Percentiles rank a stretch among this genome's conserved stretches.
Evolutionary conservation across 768 basidiomycete genomes (phyloP).

Genomic region (Pulveroboletus frians): DNA sequence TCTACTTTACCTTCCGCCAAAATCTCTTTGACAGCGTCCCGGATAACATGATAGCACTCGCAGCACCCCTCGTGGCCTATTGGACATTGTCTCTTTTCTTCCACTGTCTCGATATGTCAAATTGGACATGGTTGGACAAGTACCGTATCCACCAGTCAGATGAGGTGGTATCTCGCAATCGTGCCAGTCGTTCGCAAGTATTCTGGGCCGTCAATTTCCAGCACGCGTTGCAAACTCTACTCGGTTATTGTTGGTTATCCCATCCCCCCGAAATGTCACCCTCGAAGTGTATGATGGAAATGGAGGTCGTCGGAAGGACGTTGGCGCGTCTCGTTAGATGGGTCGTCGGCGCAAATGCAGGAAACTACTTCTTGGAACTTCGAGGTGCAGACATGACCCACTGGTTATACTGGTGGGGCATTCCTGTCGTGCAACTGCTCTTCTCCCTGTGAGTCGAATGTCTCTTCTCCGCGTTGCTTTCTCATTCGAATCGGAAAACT

Average conservation of each 20-base stretch:
- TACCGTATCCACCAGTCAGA: conserved; percentile 84
- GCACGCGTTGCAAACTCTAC: conserved; percentile 74
- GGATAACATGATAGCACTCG: conserved; percentile 67
- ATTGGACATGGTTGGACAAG: conserved; percentile 72
- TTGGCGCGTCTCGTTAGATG: conserved; percentile 37
- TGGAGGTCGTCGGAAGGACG: conserved; percentile 38
- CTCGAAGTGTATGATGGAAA: conserved; percentile 38
- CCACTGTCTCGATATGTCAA: conserved; percentile 72
- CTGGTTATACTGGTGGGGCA: conserved; percentile 89
- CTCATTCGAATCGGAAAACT: neutral
- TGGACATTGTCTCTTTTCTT: conserved; percentile 81
- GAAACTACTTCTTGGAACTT: conserved; percentile 31
- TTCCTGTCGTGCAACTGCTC: conserved; percentile 68
- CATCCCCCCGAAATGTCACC: conserved; percentile 31
- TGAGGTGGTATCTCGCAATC: conserved; percentile 73
- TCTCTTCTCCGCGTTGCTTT: neutral
- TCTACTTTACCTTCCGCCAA: conserved; percentile 48
- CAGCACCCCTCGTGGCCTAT: conserved; percentile 75
- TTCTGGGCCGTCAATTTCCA: conserved; percentile 79
- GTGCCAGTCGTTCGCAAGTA: conserved; percentile 67
- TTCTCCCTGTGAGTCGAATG: conserved; percentile 72
- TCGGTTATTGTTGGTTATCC: conserved; percentile 67
- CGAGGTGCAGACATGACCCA: conserved; percentile 46
- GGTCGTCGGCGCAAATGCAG: conserved; percentile 40
- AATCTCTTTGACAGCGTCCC: conserved; percentile 52